A percentile compares a stretch with the other conserved stretches of the same genome.
phyloP scores from a whole-genome alignment of 768 basidiomycete genomes.

The Tulasnella sp. region DNA sequence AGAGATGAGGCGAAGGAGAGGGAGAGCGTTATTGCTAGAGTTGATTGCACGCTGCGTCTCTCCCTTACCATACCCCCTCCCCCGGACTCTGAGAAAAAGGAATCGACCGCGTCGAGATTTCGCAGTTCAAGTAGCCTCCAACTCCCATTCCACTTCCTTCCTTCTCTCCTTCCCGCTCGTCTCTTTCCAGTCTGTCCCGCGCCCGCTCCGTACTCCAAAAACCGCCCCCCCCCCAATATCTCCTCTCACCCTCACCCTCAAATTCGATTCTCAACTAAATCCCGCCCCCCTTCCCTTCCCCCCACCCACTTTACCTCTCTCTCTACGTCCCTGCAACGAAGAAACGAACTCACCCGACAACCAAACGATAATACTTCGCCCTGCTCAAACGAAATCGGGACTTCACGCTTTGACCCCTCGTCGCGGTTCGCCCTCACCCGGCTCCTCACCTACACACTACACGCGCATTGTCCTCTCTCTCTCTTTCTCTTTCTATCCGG shows the following conservation, averaged over 20 bases:
- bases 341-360: neutral
- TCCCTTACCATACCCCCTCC: neutral
- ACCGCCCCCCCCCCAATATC: neutral
- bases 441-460: no score
- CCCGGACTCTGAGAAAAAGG: neutral
- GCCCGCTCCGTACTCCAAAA: neutral
- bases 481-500: neutral
- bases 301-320: neutral
- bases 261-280: neutral
- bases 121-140: neutral
- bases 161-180: slow-evolving; percentile 8
- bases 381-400: neutral
- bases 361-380: neutral
- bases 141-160: neutral
- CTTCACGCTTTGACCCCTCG: no score
- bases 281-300: neutral
- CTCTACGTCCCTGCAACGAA: no score
- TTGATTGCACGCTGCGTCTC: neutral
- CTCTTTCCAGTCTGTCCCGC: slow-evolving; percentile 14
- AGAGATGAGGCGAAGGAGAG: neutral
- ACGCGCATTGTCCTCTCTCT: no score
- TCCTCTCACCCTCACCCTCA: slow-evolving; percentile 1
- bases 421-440: no score
- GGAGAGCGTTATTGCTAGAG: neutral
- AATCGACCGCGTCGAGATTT: slow-evolving; percentile 2